Evolutionary conservation across 2,329 filamentous ascomycete genomes (phyloP), one percentile per base, ranked within the genome.

Genomic region (Didymellaceae sp.): DNA sequence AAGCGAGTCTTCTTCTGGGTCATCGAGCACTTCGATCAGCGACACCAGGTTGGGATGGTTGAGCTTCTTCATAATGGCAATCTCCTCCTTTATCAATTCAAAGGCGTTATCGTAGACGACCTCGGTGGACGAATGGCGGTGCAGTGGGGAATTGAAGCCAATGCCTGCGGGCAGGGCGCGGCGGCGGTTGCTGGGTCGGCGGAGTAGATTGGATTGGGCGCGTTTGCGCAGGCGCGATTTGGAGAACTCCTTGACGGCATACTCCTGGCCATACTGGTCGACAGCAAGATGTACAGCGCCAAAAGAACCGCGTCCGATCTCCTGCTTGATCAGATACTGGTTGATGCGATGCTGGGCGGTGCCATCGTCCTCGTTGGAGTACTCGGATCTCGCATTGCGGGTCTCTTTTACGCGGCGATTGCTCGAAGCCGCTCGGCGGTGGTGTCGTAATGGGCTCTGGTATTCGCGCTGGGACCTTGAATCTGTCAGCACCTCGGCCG

Each of bases 41-140:
- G 89, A 86, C 11, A 97, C 93, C n/a, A 99, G 79, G 67, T 97
- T 99, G 21, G 86, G 88, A 68, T 99, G 94, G 67, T 97, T 87
- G 37, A 97, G 82, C 76, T 97, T 97, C 80, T 97, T 99, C 92
- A 99, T 97, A 69, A 97, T 95, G 51, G 94, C 94, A 65, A 97
- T 94, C 74, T 99, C 94, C 72, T 96, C 90, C 54, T 91, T 89
- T 72, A 99, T 97, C 52, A 97, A 78, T 66, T 89, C 89, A 10
- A 97, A 79, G 0, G 93, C 85, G 61, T 87, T 87, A 68, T 89
- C 87, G 33, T 82, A 79, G 31, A 13, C 6, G 5, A 83, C 80
- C 33, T 83, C 80, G 6, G 75, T 75, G 6, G 79, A 78, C 8
- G 83, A 81, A 62, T 82, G 80, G 26, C 85, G 79, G 71, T 88